These are phyloP conservation scores for Tuber indicum DNA, from an alignment of 495 filamentous ascomycete species.

Conservation along the genomic window DNA sequence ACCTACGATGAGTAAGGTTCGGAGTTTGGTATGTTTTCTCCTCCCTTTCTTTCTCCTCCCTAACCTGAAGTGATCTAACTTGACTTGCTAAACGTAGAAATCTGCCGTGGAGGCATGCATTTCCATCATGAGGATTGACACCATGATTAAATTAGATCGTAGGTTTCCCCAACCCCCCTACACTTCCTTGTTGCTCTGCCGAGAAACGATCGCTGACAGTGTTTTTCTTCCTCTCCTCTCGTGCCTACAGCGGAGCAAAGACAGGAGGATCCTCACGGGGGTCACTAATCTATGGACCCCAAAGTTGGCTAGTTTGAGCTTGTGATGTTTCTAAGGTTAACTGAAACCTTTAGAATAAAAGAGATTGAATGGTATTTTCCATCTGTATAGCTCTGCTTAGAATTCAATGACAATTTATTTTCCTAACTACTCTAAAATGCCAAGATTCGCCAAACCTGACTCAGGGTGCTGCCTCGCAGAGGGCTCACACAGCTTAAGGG, in stretches of 20 bases:
- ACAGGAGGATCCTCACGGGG: conserved; percentile 40
- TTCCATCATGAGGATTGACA: conserved; percentile 99
- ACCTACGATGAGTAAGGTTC: conserved; percentile 96
- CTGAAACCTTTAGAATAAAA: no score
- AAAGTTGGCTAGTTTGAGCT: conserved; percentile 4
- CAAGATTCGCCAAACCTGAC: no score
- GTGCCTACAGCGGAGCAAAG: conserved; percentile 28
- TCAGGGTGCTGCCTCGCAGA: no score
- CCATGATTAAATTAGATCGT: conserved; percentile 92
- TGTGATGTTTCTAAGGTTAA: neutral
- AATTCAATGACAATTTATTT: no score
- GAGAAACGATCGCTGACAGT: neutral
- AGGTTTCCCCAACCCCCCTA: conserved; percentile 7
- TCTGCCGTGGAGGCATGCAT: conserved; percentile 98
- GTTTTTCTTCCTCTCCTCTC: neutral
- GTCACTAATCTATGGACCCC: conserved; percentile 17
- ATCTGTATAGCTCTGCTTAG: no score
- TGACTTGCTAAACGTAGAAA: conserved; percentile 49
- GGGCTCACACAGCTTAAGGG: no score
- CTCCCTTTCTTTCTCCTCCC: neutral
- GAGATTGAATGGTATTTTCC: no score
- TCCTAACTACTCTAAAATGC: no score
- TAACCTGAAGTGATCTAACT: neutral
- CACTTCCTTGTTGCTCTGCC: neutral
- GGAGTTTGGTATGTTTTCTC: conserved; percentile 58